Evolutionary conservation across 176 grass and related monocot genomes (phyloP).

Genomic region (Tuctoria greenei): DNA sequence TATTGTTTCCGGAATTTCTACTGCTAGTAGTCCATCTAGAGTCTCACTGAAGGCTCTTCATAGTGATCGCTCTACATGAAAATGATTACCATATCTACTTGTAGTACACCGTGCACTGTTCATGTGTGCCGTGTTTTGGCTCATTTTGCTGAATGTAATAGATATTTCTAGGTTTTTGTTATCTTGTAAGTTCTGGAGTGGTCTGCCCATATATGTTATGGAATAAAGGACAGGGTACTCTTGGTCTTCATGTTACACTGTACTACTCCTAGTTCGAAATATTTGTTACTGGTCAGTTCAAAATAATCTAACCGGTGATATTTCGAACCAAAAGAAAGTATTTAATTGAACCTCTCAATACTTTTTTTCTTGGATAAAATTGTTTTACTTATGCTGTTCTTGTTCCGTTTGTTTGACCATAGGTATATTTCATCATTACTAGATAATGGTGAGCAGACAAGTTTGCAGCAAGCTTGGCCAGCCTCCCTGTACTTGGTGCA

Average conservation of each 20-base stretch:
- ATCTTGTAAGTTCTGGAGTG: not conserved
- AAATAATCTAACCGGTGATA: too few species aligned
- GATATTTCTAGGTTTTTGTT: slow-evolving; percentile 15
- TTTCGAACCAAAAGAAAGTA: too few species aligned
- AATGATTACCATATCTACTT: not conserved
- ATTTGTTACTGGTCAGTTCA: too few species aligned
- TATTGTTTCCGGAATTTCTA: not conserved
- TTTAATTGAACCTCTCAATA: not conserved
- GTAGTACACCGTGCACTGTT: not conserved
- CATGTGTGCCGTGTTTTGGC: slow-evolving; percentile 7
- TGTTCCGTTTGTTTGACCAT: slow-evolving; percentile 18
- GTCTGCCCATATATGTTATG: not conserved
- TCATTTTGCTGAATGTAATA: not conserved
- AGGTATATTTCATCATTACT: slow-evolving; percentile 88
- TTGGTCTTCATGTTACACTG: not conserved
- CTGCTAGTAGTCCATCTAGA: not conserved
- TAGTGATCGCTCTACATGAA: not conserved
- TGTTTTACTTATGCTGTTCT: not conserved
- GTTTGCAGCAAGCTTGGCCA: slow-evolving; percentile 87
- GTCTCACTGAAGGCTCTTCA: slow-evolving; percentile 8
- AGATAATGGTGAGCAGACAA: too few species aligned
- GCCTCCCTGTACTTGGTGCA: slow-evolving; percentile 87
- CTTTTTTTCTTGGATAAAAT: slow-evolving; percentile 13
- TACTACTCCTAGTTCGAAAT: too few species aligned
- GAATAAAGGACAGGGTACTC: slow-evolving; percentile 4